Base-by-base conservation (phyloP, 2,329 filamentous ascomycete species). In the Zymoseptoria brevis region DNA sequence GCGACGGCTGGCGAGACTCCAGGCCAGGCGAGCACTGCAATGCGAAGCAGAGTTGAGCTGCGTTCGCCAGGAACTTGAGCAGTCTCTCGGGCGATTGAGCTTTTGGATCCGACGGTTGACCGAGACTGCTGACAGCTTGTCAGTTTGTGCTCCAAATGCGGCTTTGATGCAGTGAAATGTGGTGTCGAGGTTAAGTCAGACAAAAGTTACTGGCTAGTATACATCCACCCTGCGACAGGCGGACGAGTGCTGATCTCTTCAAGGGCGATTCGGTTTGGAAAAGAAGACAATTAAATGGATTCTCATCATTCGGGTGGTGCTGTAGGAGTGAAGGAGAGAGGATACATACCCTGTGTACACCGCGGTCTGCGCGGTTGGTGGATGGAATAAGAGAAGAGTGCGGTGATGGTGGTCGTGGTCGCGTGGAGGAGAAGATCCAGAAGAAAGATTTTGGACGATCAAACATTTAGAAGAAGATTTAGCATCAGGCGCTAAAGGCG, bases 131-230 rank as follows among this genome's bases (percentile, higher is more conserved):
- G 35, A 45, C 13, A 6, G 16, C 13, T 45, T 45, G 50, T 60
- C 54, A 60, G 60, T 50, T 54, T 35, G 35, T 35, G 35, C 48
- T 55, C 19, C 53, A 26, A 30, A 57, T 22, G 13, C 19, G 22
- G 5, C 19, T n/a, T 21, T 35, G 48, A 50, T n/a, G 45, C 19
- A 45, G 21, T 60, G 62, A 61, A 61, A 53, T 55, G 53, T 24
- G 52, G 58, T 60, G 59, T 59, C 53, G 53, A 62, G 55, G 21
- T 66, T 66, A 66, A 68, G 77, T 90, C 88, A 90, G 88, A 89
- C 85, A 85, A 82, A 79, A 76, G 80, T 87, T 91, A 91, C 88
- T 92, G 88, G 88, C 88, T 89, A 91, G 88, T 91, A 91, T 74
- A 87, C 88, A 89, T 86, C 84, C 81, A 72, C 75, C 80, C 79